Evolutionary conservation across 768 basidiomycete species (phyloP), one percentile per base, ranked within the genome.

Genomic region (Erythrobasidium yunnanense): DNA sequence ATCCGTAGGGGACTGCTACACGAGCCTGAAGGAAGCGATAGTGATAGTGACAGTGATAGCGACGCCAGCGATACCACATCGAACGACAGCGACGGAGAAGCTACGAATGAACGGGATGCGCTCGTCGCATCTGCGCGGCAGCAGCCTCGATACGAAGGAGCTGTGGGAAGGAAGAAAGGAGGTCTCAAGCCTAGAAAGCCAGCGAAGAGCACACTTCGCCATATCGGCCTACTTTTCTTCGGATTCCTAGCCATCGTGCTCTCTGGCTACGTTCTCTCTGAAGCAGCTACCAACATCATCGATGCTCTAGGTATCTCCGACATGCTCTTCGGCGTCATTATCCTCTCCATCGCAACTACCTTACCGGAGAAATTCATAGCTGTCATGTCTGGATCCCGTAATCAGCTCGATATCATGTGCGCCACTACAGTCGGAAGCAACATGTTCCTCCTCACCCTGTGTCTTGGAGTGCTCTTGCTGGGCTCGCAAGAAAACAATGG

Each of bases 321-420:
- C 15, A 56, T 66, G 17, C 34, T 68, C 1, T 8, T 68, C 29
- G 72, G 72, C 49, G 27, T 72, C 55, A 65, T 66, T 13, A 45
- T 73, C 8, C 65, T 73, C 15, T 66, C 58, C 32, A 62, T 73
- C 50, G 68, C 68, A 8, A 73, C 72, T 18, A 73, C 72, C 23
- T 46, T 73, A 0, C 72, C 72, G 1, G 72, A 73, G 49, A 73
- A 73, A 45, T 66, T 73, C 34, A 68, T 73, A 6, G 71, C 72
- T 2, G 63, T 66, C 68, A 70, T 67, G 55, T 35, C 30, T 32
- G 72, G 68, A 0, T 46, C 30, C 2, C 66, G 70, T 29, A 57
- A 55, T 23, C 71, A 73, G 13, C 34, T 57, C 5, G 70, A 67
- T 23, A 66, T 73, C 42, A 25, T 73, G 52, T 30, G 69, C 53